Percentiles rank a stretch among this genome's conserved stretches.
Conservation (phyloP, 2,329 filamentous ascomycete genomes). For the Fusarium sp. region DNA sequence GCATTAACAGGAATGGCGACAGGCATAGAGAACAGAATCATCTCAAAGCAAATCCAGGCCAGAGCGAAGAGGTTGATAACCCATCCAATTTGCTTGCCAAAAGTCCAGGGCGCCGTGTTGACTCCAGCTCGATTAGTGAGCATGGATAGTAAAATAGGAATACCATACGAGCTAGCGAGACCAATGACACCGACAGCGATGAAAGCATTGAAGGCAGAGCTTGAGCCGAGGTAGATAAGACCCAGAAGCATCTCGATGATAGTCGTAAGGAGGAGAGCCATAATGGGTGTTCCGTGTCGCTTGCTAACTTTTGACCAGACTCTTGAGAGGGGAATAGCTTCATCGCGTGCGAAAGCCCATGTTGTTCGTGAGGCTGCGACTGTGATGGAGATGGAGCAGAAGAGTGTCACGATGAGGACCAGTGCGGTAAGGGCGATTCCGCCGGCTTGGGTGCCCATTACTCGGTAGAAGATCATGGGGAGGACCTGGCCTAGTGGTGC, state of each 20-base stretch:
- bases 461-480: slow-evolving; percentile 77
- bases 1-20: slow-evolving; percentile 66
- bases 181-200: slow-evolving; percentile 84
- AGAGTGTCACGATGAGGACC: slow-evolving; percentile 79
- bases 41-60: slow-evolving; percentile 74
- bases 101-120: slow-evolving; percentile 70
- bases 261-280: slow-evolving; percentile 74
- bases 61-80: slow-evolving; percentile 74
- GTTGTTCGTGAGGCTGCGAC: slow-evolving; percentile 79
- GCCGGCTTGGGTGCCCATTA: slow-evolving; percentile 77
- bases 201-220: slow-evolving; percentile 80
- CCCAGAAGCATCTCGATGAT: slow-evolving; percentile 76
- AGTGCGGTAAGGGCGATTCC: slow-evolving; percentile 80
- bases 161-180: slow-evolving; percentile 77
- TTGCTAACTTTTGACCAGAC: slow-evolving; percentile 74
- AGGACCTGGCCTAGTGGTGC: slow-evolving; percentile 80
- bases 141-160: slow-evolving; percentile 78
- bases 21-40: slow-evolving; percentile 83
- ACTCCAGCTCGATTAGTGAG: slow-evolving; percentile 71
- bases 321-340: slow-evolving; percentile 74
- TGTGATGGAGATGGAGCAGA: slow-evolving; percentile 78
- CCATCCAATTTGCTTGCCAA: slow-evolving; percentile 72
- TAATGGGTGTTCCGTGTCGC: slow-evolving; percentile 74
- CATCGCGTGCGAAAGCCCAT: slow-evolving; percentile 79
- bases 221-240: slow-evolving; percentile 81